These are phyloP conservation scores for Candida boleticola DNA, from an alignment of 805 yeast species.

Conservation along the genomic window DNA sequence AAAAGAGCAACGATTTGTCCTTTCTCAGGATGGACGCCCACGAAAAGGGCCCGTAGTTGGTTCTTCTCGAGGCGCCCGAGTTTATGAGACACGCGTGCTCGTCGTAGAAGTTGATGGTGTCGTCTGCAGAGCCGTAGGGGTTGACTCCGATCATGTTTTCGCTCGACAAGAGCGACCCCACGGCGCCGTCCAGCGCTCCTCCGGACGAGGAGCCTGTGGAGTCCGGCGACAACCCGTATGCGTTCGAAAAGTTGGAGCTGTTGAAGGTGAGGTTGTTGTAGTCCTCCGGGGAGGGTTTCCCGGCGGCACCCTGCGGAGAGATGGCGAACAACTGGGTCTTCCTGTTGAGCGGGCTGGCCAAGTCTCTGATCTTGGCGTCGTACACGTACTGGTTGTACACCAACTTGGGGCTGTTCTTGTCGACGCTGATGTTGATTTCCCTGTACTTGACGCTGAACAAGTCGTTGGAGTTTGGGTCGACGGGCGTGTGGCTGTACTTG, in stretches of 20 bases:
- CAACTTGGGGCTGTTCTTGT: not conserved
- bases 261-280: not conserved
- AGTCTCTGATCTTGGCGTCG: not conserved
- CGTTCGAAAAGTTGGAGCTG: not conserved
- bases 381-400: not conserved
- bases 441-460: not conserved
- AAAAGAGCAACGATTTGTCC: conserved; percentile 13
- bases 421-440: not conserved
- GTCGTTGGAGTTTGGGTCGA: not conserved
- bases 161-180: not conserved
- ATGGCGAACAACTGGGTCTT: not conserved
- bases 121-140: conserved; percentile 9
- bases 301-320: not conserved
- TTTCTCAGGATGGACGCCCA: conserved; percentile 23
- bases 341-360: not conserved
- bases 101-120: conserved; percentile 9
- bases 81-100: conserved; percentile 13
- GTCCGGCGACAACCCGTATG: not conserved
- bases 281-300: not conserved
- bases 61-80: conserved; percentile 17
- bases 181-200: not conserved
- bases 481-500: not conserved
- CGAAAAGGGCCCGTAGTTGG: conserved; percentile 23
- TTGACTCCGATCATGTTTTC: conserved; percentile 8
- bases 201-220: not conserved